Conservation (phyloP, 106 monocot genomes). For the Allium fistulosum region DNA sequence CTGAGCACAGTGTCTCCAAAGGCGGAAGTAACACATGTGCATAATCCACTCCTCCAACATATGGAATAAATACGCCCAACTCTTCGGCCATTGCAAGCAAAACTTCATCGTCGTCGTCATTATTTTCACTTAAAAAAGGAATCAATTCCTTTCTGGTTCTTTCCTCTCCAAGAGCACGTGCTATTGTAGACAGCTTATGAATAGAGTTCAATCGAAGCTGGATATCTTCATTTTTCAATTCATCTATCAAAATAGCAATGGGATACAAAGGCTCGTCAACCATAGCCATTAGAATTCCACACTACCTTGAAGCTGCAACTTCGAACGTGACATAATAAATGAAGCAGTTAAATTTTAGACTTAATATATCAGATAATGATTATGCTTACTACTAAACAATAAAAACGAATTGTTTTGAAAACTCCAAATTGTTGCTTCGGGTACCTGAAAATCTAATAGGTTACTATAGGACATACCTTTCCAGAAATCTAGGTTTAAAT, state of each 20-base stretch:
- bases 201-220: constrained; percentile 89
- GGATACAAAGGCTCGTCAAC: constrained; percentile 89
- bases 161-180: constrained; percentile 92
- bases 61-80: constrained; percentile 87
- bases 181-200: constrained; percentile 86
- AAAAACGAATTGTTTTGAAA: no score
- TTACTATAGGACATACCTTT: no score
- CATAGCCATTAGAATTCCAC: constrained; percentile 53
- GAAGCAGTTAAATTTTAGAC: no score
- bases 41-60: constrained; percentile 84
- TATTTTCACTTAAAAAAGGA: constrained; percentile 90
- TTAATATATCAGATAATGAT: no score
- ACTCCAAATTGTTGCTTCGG: no score
- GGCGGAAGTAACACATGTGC: constrained; percentile 82
- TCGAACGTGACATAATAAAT: no score
- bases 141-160: constrained; percentile 90
- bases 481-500: no score
- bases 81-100: constrained; percentile 98
- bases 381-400: no score
- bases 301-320: constrained; percentile 19
- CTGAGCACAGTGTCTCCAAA: constrained; percentile 78
- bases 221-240: constrained; percentile 93
- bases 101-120: constrained; percentile 92
- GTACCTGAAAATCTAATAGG: no score
- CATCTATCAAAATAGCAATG: constrained; percentile 88